These are phyloP conservation scores for Pseudomicrostroma phylloplanum DNA, from an alignment of 1,284 basidiomycete species.

Conservation along the genomic window DNA sequence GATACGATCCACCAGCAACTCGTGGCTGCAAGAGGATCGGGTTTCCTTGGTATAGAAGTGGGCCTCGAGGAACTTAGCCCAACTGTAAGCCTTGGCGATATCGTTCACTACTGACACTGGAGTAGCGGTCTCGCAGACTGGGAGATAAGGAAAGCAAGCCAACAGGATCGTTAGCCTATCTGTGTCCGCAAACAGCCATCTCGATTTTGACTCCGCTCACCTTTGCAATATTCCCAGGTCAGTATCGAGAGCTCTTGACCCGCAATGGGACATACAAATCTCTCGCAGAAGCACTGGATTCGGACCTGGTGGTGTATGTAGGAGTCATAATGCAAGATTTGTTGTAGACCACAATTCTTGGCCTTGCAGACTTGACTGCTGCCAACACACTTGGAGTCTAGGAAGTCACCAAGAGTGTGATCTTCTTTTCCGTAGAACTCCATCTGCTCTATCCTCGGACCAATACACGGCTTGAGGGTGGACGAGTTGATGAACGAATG, in stretches of 20 bases:
- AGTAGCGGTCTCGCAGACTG: conserved; percentile 51
- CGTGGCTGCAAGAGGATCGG: conserved; percentile 78
- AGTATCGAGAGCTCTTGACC: conserved; percentile 66
- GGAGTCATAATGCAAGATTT: conserved; percentile 77
- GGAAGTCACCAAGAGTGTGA: conserved; percentile 82
- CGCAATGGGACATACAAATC: conserved; percentile 50
- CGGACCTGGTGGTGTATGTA: conserved; percentile 82
- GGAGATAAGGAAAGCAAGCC: background rate
- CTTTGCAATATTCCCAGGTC: conserved; percentile 60
- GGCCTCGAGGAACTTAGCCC: conserved; percentile 84
- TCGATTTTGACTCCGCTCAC: conserved; percentile 53
- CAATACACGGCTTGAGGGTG: conserved; percentile 54
- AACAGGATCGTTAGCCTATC: background rate
- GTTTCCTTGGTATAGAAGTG: conserved; percentile 78
- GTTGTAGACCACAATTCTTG: conserved; percentile 73
- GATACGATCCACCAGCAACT: conserved; percentile 86
- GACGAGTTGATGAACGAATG: conserved; percentile 64
- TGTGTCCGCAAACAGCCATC: background rate
- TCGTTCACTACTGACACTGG: conserved; percentile 84
- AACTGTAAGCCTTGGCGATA: conserved; percentile 88
- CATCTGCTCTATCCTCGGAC: conserved; percentile 61
- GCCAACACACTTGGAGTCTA: conserved; percentile 71
- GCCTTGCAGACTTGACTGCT: conserved; percentile 65
- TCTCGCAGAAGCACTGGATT: conserved; percentile 62
- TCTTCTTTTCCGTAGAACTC: conserved; percentile 91